A percentile compares a stretch with the other conserved stretches of the same genome.
Evolutionary conservation across 129 eudicot species (phyloP).

Genomic region (Helianthus tuberosus): DNA sequence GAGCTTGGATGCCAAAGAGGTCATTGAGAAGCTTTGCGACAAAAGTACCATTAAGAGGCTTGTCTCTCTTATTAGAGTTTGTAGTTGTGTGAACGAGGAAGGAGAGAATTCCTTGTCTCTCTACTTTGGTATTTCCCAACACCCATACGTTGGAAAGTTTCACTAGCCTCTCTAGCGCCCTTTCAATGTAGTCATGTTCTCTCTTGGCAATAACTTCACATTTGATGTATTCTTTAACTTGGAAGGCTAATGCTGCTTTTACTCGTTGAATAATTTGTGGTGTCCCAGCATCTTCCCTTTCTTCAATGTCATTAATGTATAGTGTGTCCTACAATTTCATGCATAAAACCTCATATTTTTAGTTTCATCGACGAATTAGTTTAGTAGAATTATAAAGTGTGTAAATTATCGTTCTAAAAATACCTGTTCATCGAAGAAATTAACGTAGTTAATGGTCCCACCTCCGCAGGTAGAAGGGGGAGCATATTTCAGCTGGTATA

Average conservation of each 20-base stretch:
- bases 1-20: slow-evolving; percentile 89
- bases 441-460: slow-evolving; percentile 80
- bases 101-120: slow-evolving; percentile 64
- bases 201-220: slow-evolving; percentile 39
- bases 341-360: not conserved
- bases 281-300: slow-evolving; percentile 90
- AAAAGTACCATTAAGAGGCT: slow-evolving; percentile 77
- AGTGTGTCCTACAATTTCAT: slow-evolving; percentile 54
- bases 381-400: not conserved
- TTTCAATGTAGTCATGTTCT: slow-evolving; percentile 46
- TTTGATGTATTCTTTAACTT: slow-evolving; percentile 72
- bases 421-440: slow-evolving; percentile 57
- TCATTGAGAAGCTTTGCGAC: slow-evolving; percentile 84
- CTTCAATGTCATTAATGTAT: slow-evolving; percentile 62
- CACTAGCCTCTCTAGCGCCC: slow-evolving; percentile 57
- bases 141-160: slow-evolving; percentile 47
- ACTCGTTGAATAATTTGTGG: slow-evolving; percentile 69
- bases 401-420: not conserved
- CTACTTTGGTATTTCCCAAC: slow-evolving; percentile 52
- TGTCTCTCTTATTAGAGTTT: slow-evolving; percentile 33
- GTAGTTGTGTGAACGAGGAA: slow-evolving; percentile 55
- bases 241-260: slow-evolving; percentile 73
- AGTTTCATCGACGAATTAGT: too few species aligned
- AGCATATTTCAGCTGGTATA: slow-evolving; percentile 53
- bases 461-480: slow-evolving; percentile 98